Evolutionary conservation across 2,329 filamentous ascomycete species (phyloP).

Genomic region (Pleurostoma richardsiae): DNA sequence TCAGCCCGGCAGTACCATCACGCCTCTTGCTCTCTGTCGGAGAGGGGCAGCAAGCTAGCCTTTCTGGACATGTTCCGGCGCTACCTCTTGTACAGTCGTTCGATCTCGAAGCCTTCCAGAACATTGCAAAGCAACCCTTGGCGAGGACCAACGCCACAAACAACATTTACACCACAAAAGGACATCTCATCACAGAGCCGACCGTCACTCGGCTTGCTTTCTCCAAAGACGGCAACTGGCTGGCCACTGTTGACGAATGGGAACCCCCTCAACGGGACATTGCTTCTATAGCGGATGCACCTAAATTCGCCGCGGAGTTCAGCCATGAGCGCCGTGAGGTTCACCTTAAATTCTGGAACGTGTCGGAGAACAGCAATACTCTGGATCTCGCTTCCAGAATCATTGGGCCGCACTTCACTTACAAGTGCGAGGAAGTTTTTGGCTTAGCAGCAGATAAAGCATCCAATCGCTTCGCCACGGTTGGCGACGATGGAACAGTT

Average conservation of each 20-base stretch:
- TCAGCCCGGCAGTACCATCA: constrained; percentile 58
- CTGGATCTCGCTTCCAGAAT: constrained; percentile 80
- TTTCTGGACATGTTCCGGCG: constrained; percentile 43
- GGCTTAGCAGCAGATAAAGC: constrained; percentile 68
- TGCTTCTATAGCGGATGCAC: constrained; percentile 44
- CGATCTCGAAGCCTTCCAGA: constrained; percentile 73
- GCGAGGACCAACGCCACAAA: constrained; percentile 84
- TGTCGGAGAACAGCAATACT: constrained; percentile 48
- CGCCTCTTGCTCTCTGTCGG: constrained; percentile 65
- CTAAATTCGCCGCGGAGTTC: constrained; percentile 32
- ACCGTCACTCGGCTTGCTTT: constrained; percentile 70
- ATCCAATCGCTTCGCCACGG: constrained; percentile 70
- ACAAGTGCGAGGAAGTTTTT: constrained; percentile 55
- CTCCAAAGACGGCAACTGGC: constrained; percentile 78
- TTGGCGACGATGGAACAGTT: constrained; percentile 75
- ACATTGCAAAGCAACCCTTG: constrained; percentile 81
- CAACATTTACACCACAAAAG: constrained; percentile 68
- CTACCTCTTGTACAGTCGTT: constrained; percentile 73
- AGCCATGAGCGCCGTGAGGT: constrained; percentile 60
- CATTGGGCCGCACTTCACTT: constrained; percentile 70
- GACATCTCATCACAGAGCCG: constrained; percentile 69
- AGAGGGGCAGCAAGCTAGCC: constrained; percentile 50
- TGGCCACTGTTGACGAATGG: constrained; percentile 92
- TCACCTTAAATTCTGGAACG: constrained; percentile 85
- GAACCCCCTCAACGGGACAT: constrained; percentile 66